Base-by-base conservation (phyloP, 805 yeast species). In the Candida adriatica region DNA sequence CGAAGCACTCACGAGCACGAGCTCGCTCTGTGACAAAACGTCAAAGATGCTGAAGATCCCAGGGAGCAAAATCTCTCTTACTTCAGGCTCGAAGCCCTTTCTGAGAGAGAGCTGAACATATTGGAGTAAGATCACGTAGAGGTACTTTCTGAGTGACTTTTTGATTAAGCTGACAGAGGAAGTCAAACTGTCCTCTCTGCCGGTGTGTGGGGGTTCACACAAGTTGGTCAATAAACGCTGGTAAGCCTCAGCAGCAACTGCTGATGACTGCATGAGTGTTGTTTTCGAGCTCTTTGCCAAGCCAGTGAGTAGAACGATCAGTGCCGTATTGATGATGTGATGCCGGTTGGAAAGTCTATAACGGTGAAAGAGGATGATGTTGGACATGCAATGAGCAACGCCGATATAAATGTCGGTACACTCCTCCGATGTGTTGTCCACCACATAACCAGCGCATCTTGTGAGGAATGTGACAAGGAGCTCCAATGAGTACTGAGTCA, bases 401-500 rank as follows among this genome's bases (percentile, higher is more conserved):
- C 48, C 39, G 3, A 56, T 35, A 55, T 48, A 34, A 33, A 48
- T n/a, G 13, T 32, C 29, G 26, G 46, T 30, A 23, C 39, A 17
- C 30, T 28, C 6, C 1, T 14, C 16, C 3, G 20, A 27, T 9
- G 16, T 15, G 9, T 20, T 8, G 10, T 20, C 15, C 16, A 11
- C 17, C 11, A 32, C 26, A 5, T 30, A 18, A 23, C 40, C 45
- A 5, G 43, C 41, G 5, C 56, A 33, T 24, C 53, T 48, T 3
- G 64, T 48, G 4, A 66, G 41, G 13, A 68, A 39, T 4, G 68
- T 57, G 9, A 82, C 42, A 0, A 73, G 50, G 20, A 68, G 46
- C 51, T 85, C 95, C 13, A 78, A 56, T 0, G 73, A 52, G 48
- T 79, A 80, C 51, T 85, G 95, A 4, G 73, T 61, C 29, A 84